Base-by-base conservation (phyloP, 1,284 basidiomycete species). In the Schizophyllum amplum region DNA sequence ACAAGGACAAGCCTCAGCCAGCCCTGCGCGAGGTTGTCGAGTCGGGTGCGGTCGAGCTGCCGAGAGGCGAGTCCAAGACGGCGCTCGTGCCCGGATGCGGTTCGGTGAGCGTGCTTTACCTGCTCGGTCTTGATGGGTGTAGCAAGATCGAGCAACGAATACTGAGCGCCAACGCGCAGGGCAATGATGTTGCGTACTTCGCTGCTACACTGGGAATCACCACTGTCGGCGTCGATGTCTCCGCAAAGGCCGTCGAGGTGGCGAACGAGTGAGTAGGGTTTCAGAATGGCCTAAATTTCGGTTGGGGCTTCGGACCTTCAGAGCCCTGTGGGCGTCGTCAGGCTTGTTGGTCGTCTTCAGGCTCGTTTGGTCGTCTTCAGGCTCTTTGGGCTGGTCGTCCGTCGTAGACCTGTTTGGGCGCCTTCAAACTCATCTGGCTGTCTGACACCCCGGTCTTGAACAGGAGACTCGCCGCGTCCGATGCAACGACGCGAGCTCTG, bases 81-180 rank as follows among this genome's bases (percentile, higher is more conserved):
- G 86, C 83, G 2, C 71, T 91, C 1, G 79, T 91, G 7, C 87
- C 87, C 0, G 89, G 88, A 1, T 90, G 87, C 65, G 88, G 87
- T 49, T 74, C 72, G 55, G 87, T 89, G 65, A 59, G 79, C 66
- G 22, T 5, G 22, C n/a, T 42, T 21, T 47, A 51, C 17, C n/a
- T 47, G 17, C 42, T 13, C 33, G 3, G 13, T 9, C 13, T 17
- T 3, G 17, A 9, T 42, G n/a, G n/a, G n/a, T n/a, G n/a, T n/a
- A n/a, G n/a, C n/a, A n/a, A n/a, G n/a, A n/a, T n/a, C n/a, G n/a
- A n/a, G n/a, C n/a, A n/a, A n/a, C n/a, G n/a, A n/a, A n/a, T 9
- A 42, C 17, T 20, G 50, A 47, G 55, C 52, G 46, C 54, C 21
- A 20, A 25, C 24, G 4, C 11, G 33, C 59, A 89, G 85, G 86